A percentile compares a stretch with the other conserved stretches of the same genome.
phyloP scores from a whole-genome alignment of 768 basidiomycete genomes.

The Antrodiella citrinella region DNA sequence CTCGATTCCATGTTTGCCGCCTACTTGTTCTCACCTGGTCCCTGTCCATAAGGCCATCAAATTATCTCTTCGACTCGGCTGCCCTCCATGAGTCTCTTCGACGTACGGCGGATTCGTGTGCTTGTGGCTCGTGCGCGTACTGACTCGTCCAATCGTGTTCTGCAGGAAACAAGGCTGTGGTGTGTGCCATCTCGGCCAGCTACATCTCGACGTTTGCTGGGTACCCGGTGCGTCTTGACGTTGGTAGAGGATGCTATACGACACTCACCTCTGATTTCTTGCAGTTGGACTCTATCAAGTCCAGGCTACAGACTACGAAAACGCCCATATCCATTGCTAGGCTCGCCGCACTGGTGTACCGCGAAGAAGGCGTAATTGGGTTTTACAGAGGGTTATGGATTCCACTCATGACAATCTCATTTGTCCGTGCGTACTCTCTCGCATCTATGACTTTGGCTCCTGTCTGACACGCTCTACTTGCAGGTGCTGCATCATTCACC shows the following conservation, averaged over 20 bases:
- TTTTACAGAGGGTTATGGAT: slow-evolving; percentile 91
- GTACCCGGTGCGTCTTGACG: slow-evolving; percentile 41
- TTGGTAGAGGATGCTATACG: slow-evolving; percentile 1
- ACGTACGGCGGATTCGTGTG: slow-evolving; percentile 33
- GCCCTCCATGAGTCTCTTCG: slow-evolving; percentile 59
- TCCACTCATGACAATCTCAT: slow-evolving; percentile 90
- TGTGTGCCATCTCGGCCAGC: slow-evolving; percentile 85
- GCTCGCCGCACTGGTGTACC: slow-evolving; percentile 66
- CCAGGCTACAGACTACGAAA: slow-evolving; percentile 80
- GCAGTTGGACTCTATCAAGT: slow-evolving; percentile 91
- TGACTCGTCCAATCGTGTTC: not conserved
- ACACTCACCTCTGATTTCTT: slow-evolving; percentile 3
- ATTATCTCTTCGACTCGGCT: slow-evolving; percentile 54
- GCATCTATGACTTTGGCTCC: slow-evolving; percentile 3
- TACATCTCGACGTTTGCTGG: slow-evolving; percentile 90
- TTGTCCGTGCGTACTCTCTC: slow-evolving; percentile 67
- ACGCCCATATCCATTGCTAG: slow-evolving; percentile 64
- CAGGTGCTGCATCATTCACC: slow-evolving; percentile 86
- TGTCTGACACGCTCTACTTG: slow-evolving; percentile 6
- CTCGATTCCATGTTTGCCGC: not conserved
- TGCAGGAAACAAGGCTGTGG: slow-evolving; percentile 78
- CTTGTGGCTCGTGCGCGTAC: no score
- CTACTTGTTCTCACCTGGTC: not conserved
- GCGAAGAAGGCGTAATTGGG: slow-evolving; percentile 80
- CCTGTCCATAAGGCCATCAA: slow-evolving; percentile 38